Base-by-base conservation (phyloP, 2,329 filamentous ascomycete species). In the Aspergillus luchuensis region DNA sequence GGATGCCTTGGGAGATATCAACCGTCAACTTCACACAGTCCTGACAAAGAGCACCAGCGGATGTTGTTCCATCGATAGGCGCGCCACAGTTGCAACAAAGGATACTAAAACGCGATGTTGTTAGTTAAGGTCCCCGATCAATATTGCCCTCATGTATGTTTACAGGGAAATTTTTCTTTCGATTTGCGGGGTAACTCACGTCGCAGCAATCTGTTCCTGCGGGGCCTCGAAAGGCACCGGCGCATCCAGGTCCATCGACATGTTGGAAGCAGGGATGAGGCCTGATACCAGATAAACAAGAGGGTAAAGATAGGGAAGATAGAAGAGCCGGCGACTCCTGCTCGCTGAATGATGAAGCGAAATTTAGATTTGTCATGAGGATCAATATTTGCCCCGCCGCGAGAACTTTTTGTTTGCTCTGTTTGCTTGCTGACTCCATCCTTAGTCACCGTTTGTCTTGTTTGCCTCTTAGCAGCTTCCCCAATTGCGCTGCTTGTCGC, bases 71-170 rank as follows among this genome's bases (percentile, higher is more conserved):
- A 78, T 97, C 93, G 72, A 99, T 97, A 41, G 94, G 89, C 62
- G 91, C 92, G 73, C 94, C 95, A 78, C 95, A 99, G 84, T 98
- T 97, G 82, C 92, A 97, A 80, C 95, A 99, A 60, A 99, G 90
- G 74, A 98, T 97, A n/a, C 88, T 91, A 61, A 25, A 52, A 56
- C 53, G 39, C 58, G 38, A 52, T 21, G 2, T 6, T 63, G 47
- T 67, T 65, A 67, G 66, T 53, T 63, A 57, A 43, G 33, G 36
- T 62, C 58, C 38, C 2, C 15, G 19, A 28, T 7, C 2, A 15
- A 43, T 38, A 25, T 8, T 47, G 41, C 6, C 53, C 13, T 33
- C 45, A 28, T 17, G 17, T 70, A 65, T 64, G 36, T 61, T 56
- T 19, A 49, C 25, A 36, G 33, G 10, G 33, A 36, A 36, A 25